phyloP scores from a whole-genome alignment of 2,329 filamentous ascomycete species.

The Pestalotiopsis fici region DNA sequence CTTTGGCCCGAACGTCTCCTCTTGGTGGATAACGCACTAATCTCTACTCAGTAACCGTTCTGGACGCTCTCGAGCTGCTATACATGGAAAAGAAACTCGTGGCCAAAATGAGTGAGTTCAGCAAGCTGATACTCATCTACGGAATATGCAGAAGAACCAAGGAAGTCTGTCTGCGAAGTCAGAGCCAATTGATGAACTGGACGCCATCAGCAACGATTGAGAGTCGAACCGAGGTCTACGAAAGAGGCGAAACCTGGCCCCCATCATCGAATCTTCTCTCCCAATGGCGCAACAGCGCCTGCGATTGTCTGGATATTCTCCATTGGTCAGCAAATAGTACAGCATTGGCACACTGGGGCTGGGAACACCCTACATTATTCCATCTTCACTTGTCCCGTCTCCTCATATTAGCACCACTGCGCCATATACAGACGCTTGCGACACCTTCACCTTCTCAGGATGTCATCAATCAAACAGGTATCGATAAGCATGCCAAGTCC shows the following conservation, averaged over 20 bases:
- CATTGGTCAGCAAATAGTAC: slow-evolving; percentile 5
- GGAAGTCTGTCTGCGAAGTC: background rate
- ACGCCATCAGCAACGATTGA: background rate
- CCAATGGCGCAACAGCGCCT: slow-evolving; percentile 1
- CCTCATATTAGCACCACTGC: background rate
- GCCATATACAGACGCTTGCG: background rate
- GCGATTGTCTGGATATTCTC: slow-evolving; percentile 1
- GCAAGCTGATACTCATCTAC: background rate
- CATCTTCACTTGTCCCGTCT: background rate
- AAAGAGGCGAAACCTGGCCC: background rate
- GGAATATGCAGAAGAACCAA: background rate
- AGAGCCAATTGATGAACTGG: background rate
- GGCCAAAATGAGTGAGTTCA: background rate
- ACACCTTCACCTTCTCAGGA: background rate
- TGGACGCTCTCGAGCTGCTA: background rate
- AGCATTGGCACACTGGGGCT: background rate
- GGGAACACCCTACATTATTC: background rate
- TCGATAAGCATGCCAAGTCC: background rate
- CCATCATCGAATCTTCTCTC: background rate
- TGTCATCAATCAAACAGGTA: background rate
- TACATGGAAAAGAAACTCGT: background rate
- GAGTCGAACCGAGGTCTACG: background rate
- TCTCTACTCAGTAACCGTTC: background rate
- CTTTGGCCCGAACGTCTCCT: background rate
- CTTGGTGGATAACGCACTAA: background rate